Evolutionary conservation across 257 asterid species (phyloP).

Genomic region (Capsicum rhomboideum): DNA sequence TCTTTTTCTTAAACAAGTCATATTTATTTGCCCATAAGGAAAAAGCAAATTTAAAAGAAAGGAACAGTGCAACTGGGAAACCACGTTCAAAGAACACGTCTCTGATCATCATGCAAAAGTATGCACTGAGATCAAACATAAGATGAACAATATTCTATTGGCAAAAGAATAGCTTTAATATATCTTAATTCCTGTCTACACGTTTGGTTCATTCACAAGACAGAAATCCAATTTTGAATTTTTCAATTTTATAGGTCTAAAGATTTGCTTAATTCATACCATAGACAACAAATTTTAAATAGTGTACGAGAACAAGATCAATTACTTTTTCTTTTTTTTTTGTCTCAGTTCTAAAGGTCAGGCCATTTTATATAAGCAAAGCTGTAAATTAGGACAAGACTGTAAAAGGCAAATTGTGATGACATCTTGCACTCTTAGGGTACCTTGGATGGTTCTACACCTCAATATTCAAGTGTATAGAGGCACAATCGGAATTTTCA

Average conservation of each 20-base stretch:
- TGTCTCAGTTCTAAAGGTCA: neutral
- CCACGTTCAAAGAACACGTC: neutral
- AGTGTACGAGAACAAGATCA: neutral
- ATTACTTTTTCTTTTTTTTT: neutral
- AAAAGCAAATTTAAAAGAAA: neutral
- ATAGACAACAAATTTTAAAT: neutral
- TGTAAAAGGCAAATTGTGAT: neutral
- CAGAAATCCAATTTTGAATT: neutral
- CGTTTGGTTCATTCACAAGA: neutral
- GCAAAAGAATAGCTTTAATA: neutral
- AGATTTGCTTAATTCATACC: neutral
- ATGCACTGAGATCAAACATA: neutral
- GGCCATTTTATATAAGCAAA: neutral
- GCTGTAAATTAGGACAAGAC: neutral
- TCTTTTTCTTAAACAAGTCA: neutral
- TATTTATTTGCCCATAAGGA: neutral
- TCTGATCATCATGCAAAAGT: neutral
- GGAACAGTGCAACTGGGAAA: neutral
- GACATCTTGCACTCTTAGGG: too few species aligned
- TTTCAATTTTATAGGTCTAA: neutral
- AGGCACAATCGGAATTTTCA: too few species aligned
- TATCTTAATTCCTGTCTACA: neutral
- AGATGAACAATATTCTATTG: neutral
- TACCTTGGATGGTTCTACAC: too few species aligned
- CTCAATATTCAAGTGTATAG: too few species aligned